Base-by-base conservation (phyloP, 2,329 filamentous ascomycete species). In the Cladosporium oxysporum region DNA sequence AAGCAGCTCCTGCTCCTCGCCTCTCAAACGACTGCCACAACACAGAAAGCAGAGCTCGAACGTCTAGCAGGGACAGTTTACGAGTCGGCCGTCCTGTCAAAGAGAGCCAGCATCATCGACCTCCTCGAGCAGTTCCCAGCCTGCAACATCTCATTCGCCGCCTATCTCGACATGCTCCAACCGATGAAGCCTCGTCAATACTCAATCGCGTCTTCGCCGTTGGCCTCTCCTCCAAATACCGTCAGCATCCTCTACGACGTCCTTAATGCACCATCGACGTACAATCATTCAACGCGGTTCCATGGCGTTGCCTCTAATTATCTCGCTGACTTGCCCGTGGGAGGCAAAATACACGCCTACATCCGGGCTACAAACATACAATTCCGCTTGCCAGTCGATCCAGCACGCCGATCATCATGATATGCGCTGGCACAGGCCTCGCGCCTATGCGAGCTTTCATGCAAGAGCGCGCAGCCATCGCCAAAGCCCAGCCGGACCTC, bases 171-270 rank as follows among this genome's bases (percentile, higher is more conserved):
- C 47, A 68, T 66, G 49, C 69, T 74, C 5, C 68, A 67, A 16
- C 66, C 72, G 3, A 68, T 73, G 67, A 69, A 69, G 18, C 58
- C 68, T 10, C 71, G 71, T n/a, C 69, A 71, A 61, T 73, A 72
- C 66, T 71, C 68, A 11, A 72, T 73, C 28, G 68, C 69, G 8
- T 73, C 71, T 7, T 73, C 71, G 1, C 63, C 71, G 16, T 60
- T 71, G 12, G 62, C 53, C 16, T 55, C 66, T 6, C 16, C 65
- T 61, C 26, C 65, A n/a, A 60, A 64, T 23, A 67, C 64, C 6
- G 66, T 66, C 12, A 66, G 66, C 84, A 81, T 93, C 31, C 91
- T 89, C 2, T 91, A 90, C 78, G 83, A 84, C 2, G 83, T 92
- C 14, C 63, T 68, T 55, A 50, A 33, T n/a, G 63, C 67, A 0